A percentile compares a stretch with the other conserved stretches of the same genome.
phyloP scores from a whole-genome alignment of 2,329 filamentous ascomycete genomes.

The Aspergillus intermedius region DNA sequence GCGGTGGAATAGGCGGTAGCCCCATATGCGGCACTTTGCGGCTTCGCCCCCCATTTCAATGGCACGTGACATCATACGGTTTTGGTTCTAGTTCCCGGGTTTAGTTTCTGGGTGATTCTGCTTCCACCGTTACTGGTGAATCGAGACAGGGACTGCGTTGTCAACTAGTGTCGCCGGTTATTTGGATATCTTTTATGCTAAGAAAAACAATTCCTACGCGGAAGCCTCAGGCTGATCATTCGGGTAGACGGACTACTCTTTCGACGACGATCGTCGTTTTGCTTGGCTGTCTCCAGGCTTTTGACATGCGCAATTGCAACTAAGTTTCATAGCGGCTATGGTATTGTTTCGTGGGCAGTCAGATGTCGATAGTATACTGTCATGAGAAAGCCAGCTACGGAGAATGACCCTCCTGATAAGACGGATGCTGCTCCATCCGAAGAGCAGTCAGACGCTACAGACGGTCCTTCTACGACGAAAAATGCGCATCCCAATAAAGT shows the following conservation, averaged over 20 bases:
- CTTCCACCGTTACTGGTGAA: too few relatives aligned
- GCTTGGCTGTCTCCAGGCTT: background rate
- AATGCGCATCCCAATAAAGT: slow-evolving; percentile 17
- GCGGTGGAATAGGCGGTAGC: background rate
- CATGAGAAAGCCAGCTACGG: slow-evolving; percentile 10
- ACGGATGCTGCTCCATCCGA: slow-evolving; percentile 2
- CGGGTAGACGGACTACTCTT: too few relatives aligned
- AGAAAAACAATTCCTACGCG: too few relatives aligned
- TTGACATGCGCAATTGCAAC: background rate
- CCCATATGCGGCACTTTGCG: background rate
- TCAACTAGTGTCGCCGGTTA: too few relatives aligned
- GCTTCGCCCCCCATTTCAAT: too few relatives aligned
- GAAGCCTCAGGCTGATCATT: too few relatives aligned
- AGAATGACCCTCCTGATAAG: background rate
- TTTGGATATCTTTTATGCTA: too few relatives aligned
- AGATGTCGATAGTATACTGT: slow-evolving; percentile 3
- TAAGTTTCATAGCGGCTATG: background rate
- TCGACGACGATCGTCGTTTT: background rate
- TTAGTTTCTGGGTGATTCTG: too few relatives aligned
- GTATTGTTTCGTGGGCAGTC: background rate
- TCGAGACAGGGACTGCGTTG: too few relatives aligned
- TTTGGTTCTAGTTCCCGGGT: too few relatives aligned
- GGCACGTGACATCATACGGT: too few relatives aligned
- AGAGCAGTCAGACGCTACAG: background rate
- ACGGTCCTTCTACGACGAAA: slow-evolving; percentile 7